These are phyloP conservation scores for Russula sp. DNA, from an alignment of 768 basidiomycete genomes.

Conservation along the genomic window DNA sequence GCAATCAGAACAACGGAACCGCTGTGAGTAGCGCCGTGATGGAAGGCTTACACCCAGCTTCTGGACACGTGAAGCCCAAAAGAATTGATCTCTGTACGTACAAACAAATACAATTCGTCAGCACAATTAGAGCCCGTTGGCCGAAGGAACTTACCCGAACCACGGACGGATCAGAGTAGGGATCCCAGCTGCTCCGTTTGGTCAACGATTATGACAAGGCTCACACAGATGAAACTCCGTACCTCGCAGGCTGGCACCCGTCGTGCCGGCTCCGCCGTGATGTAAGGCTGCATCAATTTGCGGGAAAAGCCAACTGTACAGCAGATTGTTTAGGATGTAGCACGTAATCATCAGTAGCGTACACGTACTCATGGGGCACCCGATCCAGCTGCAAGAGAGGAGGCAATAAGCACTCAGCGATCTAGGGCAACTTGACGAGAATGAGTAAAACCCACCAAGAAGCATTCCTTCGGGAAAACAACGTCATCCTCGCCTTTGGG, in stretches of 20 bases:
- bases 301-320: slow-evolving; percentile 52
- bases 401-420: slow-evolving; percentile 17
- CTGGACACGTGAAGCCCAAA: slow-evolving; percentile 64
- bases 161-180: slow-evolving; percentile 69
- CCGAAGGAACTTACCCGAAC: slow-evolving; percentile 47
- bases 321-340: slow-evolving; percentile 23
- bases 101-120: not conserved
- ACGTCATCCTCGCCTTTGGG: slow-evolving; percentile 41
- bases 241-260: slow-evolving; percentile 59
- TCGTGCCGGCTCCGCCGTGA: slow-evolving; percentile 71
- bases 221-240: slow-evolving; percentile 7
- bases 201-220: not conserved
- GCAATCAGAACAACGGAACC: not conserved
- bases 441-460: slow-evolving; percentile 36
- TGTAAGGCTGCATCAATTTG: slow-evolving; percentile 60
- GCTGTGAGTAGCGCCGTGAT: not conserved
- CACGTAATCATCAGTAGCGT: not conserved
- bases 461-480: slow-evolving; percentile 52
- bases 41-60: slow-evolving; percentile 49
- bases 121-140: not conserved
- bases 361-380: slow-evolving; percentile 56
- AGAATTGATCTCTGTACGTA: slow-evolving; percentile 49
- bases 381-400: slow-evolving; percentile 47
- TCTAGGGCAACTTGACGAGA: not conserved
- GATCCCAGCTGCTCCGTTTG: slow-evolving; percentile 44